Evolutionary conservation across 768 basidiomycete genomes (phyloP).

Genomic region (Russula olivacea): DNA sequence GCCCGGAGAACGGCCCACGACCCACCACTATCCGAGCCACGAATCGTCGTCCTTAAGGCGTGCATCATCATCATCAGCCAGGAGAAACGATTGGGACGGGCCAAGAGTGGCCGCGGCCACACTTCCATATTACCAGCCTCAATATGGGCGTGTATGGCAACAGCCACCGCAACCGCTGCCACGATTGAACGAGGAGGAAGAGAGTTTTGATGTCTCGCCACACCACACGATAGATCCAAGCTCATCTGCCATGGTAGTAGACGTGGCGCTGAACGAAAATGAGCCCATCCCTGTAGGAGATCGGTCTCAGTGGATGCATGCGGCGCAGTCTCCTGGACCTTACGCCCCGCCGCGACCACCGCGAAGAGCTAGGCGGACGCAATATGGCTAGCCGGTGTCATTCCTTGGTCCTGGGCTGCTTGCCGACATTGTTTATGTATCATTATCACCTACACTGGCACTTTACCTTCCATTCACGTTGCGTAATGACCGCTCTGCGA

Average conservation of each 20-base stretch:
- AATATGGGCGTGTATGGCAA: neutral
- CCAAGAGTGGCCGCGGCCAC: neutral
- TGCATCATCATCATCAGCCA: neutral
- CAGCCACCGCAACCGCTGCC: neutral
- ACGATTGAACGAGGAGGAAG: too few species aligned
- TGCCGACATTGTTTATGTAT: neutral
- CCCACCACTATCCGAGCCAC: neutral
- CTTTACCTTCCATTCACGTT: neutral
- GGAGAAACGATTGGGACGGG: too few species aligned
- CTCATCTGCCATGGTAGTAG: constrained; percentile 33
- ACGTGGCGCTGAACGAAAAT: constrained; percentile 42
- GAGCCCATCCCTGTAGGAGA: constrained; percentile 50
- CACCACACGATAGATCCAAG: neutral
- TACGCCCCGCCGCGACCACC: neutral
- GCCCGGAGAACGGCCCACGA: neutral
- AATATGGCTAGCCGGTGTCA: neutral
- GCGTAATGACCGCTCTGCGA: neutral
- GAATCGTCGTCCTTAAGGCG: neutral
- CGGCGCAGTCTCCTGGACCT: constrained; percentile 13
- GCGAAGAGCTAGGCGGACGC: neutral
- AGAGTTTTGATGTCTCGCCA: neutral
- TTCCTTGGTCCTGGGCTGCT: neutral
- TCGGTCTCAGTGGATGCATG: constrained; percentile 37
- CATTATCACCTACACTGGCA: too few species aligned
- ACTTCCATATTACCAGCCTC: neutral